phyloP scores from a whole-genome alignment of 345 rosid species.

The Eutrema heterophyllum region DNA sequence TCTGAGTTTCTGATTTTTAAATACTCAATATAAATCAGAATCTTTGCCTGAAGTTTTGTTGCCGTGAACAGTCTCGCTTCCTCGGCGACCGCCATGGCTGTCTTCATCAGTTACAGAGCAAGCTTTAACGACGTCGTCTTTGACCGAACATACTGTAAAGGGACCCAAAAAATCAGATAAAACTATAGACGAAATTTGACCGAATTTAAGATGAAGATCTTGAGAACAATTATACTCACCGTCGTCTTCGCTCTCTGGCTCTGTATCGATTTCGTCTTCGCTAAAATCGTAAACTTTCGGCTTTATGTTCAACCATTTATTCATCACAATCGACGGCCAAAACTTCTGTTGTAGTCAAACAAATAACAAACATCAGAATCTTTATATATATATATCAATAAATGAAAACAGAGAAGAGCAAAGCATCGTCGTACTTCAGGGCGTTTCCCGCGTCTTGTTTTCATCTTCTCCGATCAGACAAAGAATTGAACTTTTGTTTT shows the following conservation, averaged over 20 bases:
- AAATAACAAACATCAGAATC: slow-evolving; percentile 13
- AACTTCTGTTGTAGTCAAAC: slow-evolving; percentile 46
- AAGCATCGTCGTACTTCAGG: slow-evolving; percentile 51
- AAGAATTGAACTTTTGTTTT: neutral
- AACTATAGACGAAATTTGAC: neutral
- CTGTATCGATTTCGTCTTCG: slow-evolving; percentile 89
- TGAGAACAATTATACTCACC: slow-evolving; percentile 34
- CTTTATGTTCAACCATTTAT: slow-evolving; percentile 92
- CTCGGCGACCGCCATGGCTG: neutral
- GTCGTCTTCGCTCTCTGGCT: slow-evolving; percentile 91
- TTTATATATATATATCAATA: neutral
- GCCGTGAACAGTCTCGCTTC: slow-evolving; percentile 32
- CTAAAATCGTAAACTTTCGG: slow-evolving; percentile 83
- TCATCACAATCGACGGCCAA: slow-evolving; percentile 95
- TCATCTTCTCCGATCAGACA: slow-evolving; percentile 40
- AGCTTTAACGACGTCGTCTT: slow-evolving; percentile 2
- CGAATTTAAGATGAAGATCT: neutral
- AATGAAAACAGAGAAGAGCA: neutral
- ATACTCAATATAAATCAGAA: neutral
- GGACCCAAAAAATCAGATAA: neutral
- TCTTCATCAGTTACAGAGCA: slow-evolving; percentile 7
- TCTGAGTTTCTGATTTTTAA: neutral
- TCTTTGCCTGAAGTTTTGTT: slow-evolving; percentile 51
- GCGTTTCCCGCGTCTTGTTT: slow-evolving; percentile 51
- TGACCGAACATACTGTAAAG: slow-evolving; percentile 24